These are phyloP conservation scores for Camelina neglecta DNA, from an alignment of 345 rosid species.

Conservation along the genomic window DNA sequence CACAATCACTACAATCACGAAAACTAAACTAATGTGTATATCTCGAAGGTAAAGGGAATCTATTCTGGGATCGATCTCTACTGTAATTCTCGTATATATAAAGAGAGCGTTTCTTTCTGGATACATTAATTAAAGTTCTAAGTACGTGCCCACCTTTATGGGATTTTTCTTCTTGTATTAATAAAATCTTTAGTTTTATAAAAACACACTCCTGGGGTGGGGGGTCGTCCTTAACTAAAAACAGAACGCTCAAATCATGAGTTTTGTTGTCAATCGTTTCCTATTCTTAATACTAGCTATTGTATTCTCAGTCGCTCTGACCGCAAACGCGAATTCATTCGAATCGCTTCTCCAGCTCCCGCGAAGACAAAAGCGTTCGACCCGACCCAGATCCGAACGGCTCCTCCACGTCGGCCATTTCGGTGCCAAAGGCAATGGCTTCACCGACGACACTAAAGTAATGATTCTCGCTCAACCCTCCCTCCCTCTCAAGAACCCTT, in stretches of 20 bases:
- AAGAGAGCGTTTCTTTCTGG: background rate
- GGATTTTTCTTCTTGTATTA: no score
- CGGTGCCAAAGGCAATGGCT: conserved; percentile 80
- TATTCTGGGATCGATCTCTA: conserved; percentile 1
- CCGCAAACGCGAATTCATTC: conserved; percentile 49
- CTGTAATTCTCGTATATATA: conserved; percentile 20
- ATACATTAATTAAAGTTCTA: no score
- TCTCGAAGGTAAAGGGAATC: background rate
- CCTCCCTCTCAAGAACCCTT: background rate
- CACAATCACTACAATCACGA: conserved; percentile 22
- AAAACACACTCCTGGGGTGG: background rate
- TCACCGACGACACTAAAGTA: conserved; percentile 73
- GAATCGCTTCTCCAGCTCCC: conserved; percentile 68
- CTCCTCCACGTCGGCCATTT: conserved; percentile 57
- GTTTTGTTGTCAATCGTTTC: conserved; percentile 4
- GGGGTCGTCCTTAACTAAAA: background rate
- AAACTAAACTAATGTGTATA: background rate
- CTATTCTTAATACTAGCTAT: conserved; percentile 5
- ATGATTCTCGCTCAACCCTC: background rate
- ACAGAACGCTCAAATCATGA: background rate
- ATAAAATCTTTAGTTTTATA: no score
- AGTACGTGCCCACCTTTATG: no score
- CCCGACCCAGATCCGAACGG: conserved; percentile 60
- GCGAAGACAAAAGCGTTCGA: conserved; percentile 41
- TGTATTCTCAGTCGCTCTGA: conserved; percentile 35